Evolutionary conservation across 805 yeast species (phyloP), one percentile per base, ranked within the genome.

Genomic region (Torulaspora maleeae): DNA sequence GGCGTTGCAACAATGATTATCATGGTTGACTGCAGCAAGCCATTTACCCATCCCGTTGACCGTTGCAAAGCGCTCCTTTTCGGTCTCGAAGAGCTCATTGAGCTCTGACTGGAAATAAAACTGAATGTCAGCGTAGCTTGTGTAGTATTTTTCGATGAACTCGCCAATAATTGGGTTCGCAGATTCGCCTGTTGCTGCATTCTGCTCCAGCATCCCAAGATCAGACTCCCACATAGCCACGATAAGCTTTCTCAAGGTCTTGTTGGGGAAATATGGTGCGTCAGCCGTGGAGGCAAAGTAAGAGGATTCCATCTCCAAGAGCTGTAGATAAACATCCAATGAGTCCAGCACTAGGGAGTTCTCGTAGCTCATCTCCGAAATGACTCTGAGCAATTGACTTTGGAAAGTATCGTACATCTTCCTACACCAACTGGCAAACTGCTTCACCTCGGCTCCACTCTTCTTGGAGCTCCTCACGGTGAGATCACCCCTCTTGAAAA

Each of bases 61-160:
- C n/a, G 44, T 48, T 1, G 51, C 43, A 16, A 54, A 47, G 6
- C 41, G 46, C 25, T 58, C 55, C 3, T 38, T 32, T 7, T 41
- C 43, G 10, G 61, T 66, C 12, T 55, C 38, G 7, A 58, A 50
- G 5, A 66, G 56, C 20, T 52, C 45, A n/a, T 53, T 53, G 17
- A 80, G 61, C 53, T 76, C 80, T 30, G 73, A 68, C 58, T 83
- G 79, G 53, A 86, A 82, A 58, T 82, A 85, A 59, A 72, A 87
- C 54, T 89, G 86, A 46, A 91, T 66, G 61, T 91, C 99, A 71
- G 86, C 86, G 62, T 76, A 78, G 53, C 73, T 72, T 25, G 58
- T 56, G 57, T 82, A 82, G 49, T 76, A 80, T 22, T 68, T 69
- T 17, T 74, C 79, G 24, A 72, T 56, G 56, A 85, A 86, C 59